Base-by-base conservation (phyloP, 306 rosid genomes). In the Quercus berberidifolia region DNA sequence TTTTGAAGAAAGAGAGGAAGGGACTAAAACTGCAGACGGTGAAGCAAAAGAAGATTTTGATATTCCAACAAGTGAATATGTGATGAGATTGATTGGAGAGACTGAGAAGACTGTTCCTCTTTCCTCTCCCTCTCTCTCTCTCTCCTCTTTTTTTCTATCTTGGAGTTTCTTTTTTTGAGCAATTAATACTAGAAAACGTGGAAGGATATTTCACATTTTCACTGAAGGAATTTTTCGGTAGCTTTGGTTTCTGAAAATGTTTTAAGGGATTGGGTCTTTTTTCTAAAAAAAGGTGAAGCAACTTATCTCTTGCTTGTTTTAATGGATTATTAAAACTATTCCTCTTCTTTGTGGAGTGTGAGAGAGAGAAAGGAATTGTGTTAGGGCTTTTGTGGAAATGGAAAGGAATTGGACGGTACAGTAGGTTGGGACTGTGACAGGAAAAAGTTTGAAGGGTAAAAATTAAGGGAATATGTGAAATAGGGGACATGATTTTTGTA, bases 81-180 rank as follows among this genome's bases (percentile, higher is more conserved):
- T 80, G 94, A 90, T 78, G 85, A 91, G 97, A 91, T 80, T 84
- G 93, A 87, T 90, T 93, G 85, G 85, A 87, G 79, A 70, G 79
- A 70, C 83, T 84, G 92, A 90, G 79, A 83, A 76, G 88, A 86
- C 89, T 89, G 70, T 79, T 88, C 81, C 87, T 81, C 82, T 77
- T 80, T 83, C 38, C 77, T 74, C 43, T 59, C 69, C 85, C 54
- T 76, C 74, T 63, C 78, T 74, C 56, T 57, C 25, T 23, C 68
- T 18, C 8, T 5, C 26, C 5, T 31, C 8, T 33, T 33, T 41
- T 38, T 41, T 41, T 51, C 31, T 74, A 33, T 51, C 46, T 63
- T 65, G 63, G 56, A 80, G 78, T 78, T 77, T 28, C 69, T 15
- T 28, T 63, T n/a, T 26, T 63, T 63, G 69, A 63, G 69, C 19